A percentile compares a stretch with the other conserved stretches of the same genome.
Conservation (phyloP, 306 rosid genomes). For the Cicer judaicum region DNA sequence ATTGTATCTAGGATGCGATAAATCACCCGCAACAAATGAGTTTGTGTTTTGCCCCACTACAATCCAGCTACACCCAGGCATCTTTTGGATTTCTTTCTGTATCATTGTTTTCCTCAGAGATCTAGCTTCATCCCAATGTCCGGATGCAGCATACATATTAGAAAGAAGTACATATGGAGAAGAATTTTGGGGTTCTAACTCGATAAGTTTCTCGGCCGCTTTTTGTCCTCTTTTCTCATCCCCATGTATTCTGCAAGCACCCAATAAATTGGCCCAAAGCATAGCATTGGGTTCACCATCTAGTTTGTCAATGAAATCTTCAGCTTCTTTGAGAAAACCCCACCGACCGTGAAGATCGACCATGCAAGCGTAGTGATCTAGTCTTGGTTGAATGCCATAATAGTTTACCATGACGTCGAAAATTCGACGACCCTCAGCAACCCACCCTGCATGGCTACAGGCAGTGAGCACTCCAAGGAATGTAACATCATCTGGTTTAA, state of each 20-base stretch:
- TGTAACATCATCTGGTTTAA: constrained; percentile 76
- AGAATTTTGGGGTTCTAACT: constrained; percentile 68
- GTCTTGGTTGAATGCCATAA: constrained; percentile 61
- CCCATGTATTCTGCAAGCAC: constrained; percentile 85
- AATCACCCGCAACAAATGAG: constrained; percentile 62
- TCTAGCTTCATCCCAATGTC: constrained; percentile 72
- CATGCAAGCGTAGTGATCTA: constrained; percentile 76
- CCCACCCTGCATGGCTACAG: constrained; percentile 84
- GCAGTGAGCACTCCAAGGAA: constrained; percentile 89
- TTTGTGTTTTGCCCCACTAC: constrained; percentile 59
- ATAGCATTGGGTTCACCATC: constrained; percentile 59
- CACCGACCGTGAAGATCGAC: constrained; percentile 81
- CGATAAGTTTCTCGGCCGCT: constrained; percentile 70
- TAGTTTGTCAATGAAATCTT: constrained; percentile 56
- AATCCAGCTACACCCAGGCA: constrained; percentile 85
- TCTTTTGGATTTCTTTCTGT: constrained; percentile 66
- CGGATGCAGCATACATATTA: constrained; percentile 70
- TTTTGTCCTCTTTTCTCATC: constrained; percentile 71
- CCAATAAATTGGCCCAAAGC: constrained; percentile 77
- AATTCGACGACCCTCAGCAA: constrained; percentile 64
- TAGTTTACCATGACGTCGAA: constrained; percentile 56
- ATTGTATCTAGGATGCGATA: constrained; percentile 52
- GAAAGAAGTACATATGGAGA: constrained; percentile 74
- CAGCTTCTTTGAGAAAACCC: constrained; percentile 85
- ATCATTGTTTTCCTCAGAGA: constrained; percentile 68